phyloP scores from a whole-genome alignment of 108 stramenopile genomes.

The Skeletonema marinoi region DNA sequence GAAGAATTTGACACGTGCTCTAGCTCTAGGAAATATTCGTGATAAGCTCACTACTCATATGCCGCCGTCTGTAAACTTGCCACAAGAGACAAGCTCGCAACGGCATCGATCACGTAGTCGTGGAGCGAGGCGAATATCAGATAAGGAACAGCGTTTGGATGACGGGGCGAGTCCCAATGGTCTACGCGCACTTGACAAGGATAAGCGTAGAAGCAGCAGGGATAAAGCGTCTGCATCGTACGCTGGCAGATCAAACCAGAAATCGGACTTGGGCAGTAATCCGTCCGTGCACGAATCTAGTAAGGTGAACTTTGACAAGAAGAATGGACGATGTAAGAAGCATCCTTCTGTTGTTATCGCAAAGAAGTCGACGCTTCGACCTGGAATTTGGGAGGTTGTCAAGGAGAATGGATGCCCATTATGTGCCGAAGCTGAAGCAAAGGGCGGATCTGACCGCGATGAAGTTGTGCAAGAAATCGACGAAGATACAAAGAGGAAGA shows the following conservation, averaged over 20 bases:
- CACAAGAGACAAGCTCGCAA: too few species aligned
- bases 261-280: neutral
- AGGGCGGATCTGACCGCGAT: neutral
- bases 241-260: too few species aligned
- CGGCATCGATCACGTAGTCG: too few species aligned
- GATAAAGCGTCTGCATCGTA: neutral
- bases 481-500: slow-evolving; percentile 2
- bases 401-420: slow-evolving; percentile 2
- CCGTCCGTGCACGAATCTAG: neutral
- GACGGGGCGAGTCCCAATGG: too few species aligned
- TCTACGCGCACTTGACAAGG: neutral
- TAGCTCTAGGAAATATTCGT: too few species aligned
- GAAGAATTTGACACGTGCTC: too few species aligned
- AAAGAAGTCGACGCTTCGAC: neutral
- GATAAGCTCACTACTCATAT: too few species aligned
- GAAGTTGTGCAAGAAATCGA: neutral
- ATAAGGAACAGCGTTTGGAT: too few species aligned
- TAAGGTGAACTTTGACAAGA: slow-evolving; percentile 1
- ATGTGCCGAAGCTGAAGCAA: neutral
- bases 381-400: neutral
- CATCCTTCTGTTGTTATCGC: slow-evolving; percentile 3
- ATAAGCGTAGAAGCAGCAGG: neutral
- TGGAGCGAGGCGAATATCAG: too few species aligned
- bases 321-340: slow-evolving; percentile 12
- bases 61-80: too few species aligned